phyloP scores from a whole-genome alignment of 2,329 filamentous ascomycete species.

The Trichocomaceae sp. region DNA sequence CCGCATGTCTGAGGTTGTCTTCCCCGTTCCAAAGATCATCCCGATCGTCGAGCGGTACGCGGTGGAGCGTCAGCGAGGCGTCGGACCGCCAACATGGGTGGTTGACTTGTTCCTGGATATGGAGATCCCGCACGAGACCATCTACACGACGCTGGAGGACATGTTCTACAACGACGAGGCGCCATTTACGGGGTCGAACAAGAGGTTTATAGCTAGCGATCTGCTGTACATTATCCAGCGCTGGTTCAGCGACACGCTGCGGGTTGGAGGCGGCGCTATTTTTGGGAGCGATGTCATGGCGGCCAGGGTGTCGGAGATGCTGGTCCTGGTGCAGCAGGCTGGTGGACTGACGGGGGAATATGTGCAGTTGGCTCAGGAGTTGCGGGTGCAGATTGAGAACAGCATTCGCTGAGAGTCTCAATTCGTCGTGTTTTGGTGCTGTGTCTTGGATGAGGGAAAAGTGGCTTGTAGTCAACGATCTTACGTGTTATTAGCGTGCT shows the following conservation, averaged over 20 bases:
- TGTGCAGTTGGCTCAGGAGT: slow-evolving; percentile 34
- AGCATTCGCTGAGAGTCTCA: slow-evolving; percentile 28
- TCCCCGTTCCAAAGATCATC: slow-evolving; percentile 49
- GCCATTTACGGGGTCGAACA: slow-evolving; percentile 55
- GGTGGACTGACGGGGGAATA: slow-evolving; percentile 36
- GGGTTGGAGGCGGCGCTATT: slow-evolving; percentile 44
- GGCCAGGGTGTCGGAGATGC: slow-evolving; percentile 39
- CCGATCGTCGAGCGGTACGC: slow-evolving; percentile 52
- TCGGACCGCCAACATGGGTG: slow-evolving; percentile 51
- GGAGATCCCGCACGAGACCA: slow-evolving; percentile 53
- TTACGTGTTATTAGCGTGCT: not conserved
- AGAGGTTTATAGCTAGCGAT: slow-evolving; percentile 53
- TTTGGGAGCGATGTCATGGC: slow-evolving; percentile 58
- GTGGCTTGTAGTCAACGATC: not conserved
- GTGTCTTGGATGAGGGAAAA: not conserved
- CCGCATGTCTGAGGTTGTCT: slow-evolving; percentile 50
- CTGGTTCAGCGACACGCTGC: slow-evolving; percentile 55
- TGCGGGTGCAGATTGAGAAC: slow-evolving; percentile 37
- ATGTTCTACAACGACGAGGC: slow-evolving; percentile 63
- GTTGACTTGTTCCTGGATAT: slow-evolving; percentile 61
- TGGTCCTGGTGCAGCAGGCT: slow-evolving; percentile 39
- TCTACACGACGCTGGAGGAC: slow-evolving; percentile 57
- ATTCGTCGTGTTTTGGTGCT: not conserved
- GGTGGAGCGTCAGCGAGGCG: slow-evolving; percentile 43
- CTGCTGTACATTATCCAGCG: slow-evolving; percentile 54